Evolutionary conservation across 2,329 filamentous ascomycete species (phyloP).

Genomic region (Dothideomycetes sp.): DNA sequence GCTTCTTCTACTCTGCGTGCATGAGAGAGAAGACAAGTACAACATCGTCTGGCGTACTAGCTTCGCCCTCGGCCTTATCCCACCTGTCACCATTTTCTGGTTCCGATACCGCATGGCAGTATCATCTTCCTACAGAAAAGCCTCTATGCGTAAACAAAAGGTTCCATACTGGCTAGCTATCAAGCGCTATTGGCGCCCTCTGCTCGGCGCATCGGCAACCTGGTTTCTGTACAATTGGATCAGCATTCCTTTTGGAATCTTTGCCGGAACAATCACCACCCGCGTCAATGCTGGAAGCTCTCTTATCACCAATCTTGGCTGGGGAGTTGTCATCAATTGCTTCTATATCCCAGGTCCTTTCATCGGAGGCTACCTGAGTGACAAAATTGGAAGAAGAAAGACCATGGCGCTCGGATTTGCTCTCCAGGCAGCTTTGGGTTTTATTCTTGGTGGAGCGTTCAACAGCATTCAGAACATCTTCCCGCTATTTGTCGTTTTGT

Average conservation of each 20-base stretch:
- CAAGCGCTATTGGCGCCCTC: constrained; percentile 60
- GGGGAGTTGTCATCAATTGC: constrained; percentile 76
- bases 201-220: constrained; percentile 58
- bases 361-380: constrained; percentile 63
- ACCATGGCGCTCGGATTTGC: constrained; percentile 61
- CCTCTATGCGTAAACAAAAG: constrained; percentile 50
- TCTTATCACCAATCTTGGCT: constrained; percentile 63
- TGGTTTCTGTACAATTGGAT: constrained; percentile 74
- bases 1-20: constrained; percentile 39
- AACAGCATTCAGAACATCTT: constrained; percentile 20
- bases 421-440: constrained; percentile 65
- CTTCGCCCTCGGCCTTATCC: constrained; percentile 65
- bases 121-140: constrained; percentile 62
- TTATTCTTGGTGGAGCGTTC: constrained; percentile 65
- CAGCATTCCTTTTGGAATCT: constrained; percentile 73
- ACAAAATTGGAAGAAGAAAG: constrained; percentile 65
- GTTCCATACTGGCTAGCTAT: constrained; percentile 39
- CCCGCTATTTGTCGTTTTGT: constrained; percentile 57
- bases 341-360: constrained; percentile 79
- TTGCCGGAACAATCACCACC: constrained; percentile 61
- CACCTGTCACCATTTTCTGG: constrained; percentile 58
- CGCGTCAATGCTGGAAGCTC: constrained; percentile 49
- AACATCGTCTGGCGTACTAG: constrained; percentile 62
- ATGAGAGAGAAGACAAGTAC: constrained; percentile 30
- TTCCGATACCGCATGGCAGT: constrained; percentile 62